A percentile compares a stretch with the other conserved stretches of the same genome.
These are phyloP conservation scores for Athelia sp. DNA, from an alignment of 1,284 basidiomycete species.

Conservation along the genomic window DNA sequence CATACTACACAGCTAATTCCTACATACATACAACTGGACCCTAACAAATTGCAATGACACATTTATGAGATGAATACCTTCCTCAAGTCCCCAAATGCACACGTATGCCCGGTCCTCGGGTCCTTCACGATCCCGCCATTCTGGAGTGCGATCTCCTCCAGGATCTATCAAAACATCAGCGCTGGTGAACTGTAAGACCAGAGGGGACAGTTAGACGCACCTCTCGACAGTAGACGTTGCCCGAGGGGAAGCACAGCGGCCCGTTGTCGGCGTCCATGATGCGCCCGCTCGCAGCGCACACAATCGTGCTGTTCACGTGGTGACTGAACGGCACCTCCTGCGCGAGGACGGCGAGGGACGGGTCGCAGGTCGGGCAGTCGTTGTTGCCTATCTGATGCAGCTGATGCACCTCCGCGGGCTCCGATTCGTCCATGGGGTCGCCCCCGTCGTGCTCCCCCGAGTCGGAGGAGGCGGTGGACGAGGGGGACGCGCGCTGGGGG, in stretches of 20 bases:
- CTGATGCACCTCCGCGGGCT: too few species aligned
- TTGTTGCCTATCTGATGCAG: constrained; percentile 49
- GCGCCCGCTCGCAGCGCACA: constrained; percentile 85
- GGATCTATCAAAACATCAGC: too few species aligned
- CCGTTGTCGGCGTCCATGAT: constrained; percentile 95
- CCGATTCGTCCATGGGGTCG: too few species aligned
- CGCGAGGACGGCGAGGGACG: constrained; percentile 73
- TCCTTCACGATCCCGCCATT: constrained; percentile 76
- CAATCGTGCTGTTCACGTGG: constrained; percentile 93
- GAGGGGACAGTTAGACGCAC: too few species aligned
- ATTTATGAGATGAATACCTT: constrained; percentile 88
- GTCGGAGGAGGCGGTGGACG: too few species aligned
- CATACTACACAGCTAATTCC: too few species aligned
- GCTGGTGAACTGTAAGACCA: too few species aligned
- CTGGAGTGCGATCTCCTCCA: constrained; percentile 79
- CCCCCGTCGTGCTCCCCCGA: too few species aligned
- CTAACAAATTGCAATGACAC: too few species aligned
- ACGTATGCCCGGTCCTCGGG: constrained; percentile 68
- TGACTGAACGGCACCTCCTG: constrained; percentile 89
- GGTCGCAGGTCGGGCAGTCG: constrained; percentile 90
- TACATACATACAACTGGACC: too few species aligned
- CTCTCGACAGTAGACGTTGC: constrained; percentile 92
- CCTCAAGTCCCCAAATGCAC: constrained; percentile 61
- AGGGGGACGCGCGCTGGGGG: too few species aligned
- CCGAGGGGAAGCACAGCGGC: constrained; percentile 81